phyloP scores from a whole-genome alignment of 331 rosid genomes.

The Quercus lobata region DNA sequence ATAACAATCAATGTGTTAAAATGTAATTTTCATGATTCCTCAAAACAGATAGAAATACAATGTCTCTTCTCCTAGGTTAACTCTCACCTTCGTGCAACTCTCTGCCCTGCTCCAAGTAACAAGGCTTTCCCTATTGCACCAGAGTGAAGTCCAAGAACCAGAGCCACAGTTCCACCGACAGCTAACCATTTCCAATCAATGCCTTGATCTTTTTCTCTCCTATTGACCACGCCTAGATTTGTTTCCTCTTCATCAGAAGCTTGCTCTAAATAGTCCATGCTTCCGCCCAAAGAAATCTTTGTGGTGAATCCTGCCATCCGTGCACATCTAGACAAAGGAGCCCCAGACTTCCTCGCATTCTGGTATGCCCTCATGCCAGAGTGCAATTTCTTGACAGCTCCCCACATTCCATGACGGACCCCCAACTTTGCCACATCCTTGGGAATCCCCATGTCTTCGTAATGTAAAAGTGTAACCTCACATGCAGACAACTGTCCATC shows the following conservation, averaged over 20 bases:
- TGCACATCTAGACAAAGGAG: slow-evolving; percentile 62
- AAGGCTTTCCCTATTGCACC: slow-evolving; percentile 78
- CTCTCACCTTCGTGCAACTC: slow-evolving; percentile 65
- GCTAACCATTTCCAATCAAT: slow-evolving; percentile 96
- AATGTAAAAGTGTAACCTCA: slow-evolving; percentile 85
- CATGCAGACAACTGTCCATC: slow-evolving; percentile 88
- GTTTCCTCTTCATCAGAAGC: slow-evolving; percentile 37
- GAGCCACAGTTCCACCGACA: slow-evolving; percentile 94
- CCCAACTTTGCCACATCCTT: slow-evolving; percentile 97
- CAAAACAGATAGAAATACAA: slow-evolving; percentile 21
- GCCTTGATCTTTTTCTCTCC: slow-evolving; percentile 38
- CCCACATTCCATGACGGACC: slow-evolving; percentile 99
- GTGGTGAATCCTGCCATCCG: slow-evolving; percentile 75
- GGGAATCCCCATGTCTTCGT: slow-evolving; percentile 99
- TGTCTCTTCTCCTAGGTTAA: neutral
- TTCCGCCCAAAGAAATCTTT: slow-evolving; percentile 42
- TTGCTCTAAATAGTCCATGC: slow-evolving; percentile 39
- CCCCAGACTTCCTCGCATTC: slow-evolving; percentile 66
- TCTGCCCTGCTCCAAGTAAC: slow-evolving; percentile 86
- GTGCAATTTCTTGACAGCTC: slow-evolving; percentile 90
- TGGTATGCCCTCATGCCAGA: slow-evolving; percentile 94
- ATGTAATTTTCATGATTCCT: slow-evolving; percentile 20
- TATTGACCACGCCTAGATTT: slow-evolving; percentile 19
- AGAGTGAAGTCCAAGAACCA: slow-evolving; percentile 81
- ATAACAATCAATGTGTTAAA: neutral